Evolutionary conservation across 2,329 filamentous ascomycete species (phyloP).

Genomic region (Neofusicoccum sp.): DNA sequence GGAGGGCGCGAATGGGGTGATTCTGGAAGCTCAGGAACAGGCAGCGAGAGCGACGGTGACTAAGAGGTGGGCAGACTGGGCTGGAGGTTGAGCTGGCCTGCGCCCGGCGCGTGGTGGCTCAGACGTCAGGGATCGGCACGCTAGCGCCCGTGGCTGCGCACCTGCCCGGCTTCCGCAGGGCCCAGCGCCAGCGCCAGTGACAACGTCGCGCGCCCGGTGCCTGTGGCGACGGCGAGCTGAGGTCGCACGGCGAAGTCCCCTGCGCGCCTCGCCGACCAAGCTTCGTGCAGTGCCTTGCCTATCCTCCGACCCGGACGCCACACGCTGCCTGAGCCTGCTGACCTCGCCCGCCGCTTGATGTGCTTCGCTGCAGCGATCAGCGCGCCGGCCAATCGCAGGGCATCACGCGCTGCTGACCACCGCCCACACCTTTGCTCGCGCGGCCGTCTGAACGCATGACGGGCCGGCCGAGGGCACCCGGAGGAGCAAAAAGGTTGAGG

Average conservation of each 20-base stretch:
- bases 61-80: background rate
- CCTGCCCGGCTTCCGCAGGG: background rate
- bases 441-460: background rate
- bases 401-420: constrained; percentile 13
- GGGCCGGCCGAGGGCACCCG: background rate
- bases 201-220: too few species aligned
- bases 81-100: background rate
- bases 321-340: constrained; percentile 9
- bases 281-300: background rate
- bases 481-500: constrained; percentile 1
- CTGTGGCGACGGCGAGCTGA: background rate
- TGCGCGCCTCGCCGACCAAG: background rate
- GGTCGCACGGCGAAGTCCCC: background rate
- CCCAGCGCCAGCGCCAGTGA: background rate
- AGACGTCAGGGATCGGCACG: constrained; percentile 5
- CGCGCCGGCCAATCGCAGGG: constrained; percentile 1
- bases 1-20: background rate
- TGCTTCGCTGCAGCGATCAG: background rate
- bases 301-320: constrained; percentile 3
- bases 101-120: constrained; percentile 11
- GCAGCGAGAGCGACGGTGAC: background rate
- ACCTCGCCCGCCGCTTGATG: background rate
- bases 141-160: background rate
- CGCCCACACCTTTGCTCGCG: background rate
- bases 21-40: background rate